Conservation (phyloP, 2,329 filamentous ascomycete genomes). For the Fonsecaea pugnacius region DNA sequence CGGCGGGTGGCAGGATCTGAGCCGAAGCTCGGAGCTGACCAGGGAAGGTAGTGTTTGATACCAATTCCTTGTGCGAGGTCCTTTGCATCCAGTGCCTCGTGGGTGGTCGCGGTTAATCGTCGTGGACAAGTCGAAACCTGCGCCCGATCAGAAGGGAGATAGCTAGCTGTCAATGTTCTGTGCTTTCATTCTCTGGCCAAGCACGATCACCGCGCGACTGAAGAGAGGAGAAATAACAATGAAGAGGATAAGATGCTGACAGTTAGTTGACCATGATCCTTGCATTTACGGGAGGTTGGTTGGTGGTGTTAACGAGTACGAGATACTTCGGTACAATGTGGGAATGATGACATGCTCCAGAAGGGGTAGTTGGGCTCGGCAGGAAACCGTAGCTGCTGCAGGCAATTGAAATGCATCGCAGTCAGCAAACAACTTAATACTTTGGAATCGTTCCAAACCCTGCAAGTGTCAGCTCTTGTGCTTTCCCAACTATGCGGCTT, state of each 20-base stretch:
- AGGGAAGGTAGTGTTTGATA: conserved; percentile 13
- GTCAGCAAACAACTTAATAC: neutral
- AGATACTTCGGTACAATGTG: neutral
- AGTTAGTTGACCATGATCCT: neutral
- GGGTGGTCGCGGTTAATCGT: conserved; percentile 6
- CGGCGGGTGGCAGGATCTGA: conserved; percentile 11
- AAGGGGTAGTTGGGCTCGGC: neutral
- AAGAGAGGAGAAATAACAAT: neutral
- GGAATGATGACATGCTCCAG: neutral
- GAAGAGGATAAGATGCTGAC: neutral
- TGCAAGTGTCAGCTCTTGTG: neutral
- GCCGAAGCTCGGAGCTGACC: neutral
- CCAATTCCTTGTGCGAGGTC: conserved; percentile 1
- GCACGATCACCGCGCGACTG: neutral
- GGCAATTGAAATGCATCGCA: too few species aligned
- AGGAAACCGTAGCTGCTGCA: neutral
- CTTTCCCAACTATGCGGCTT: conserved; percentile 3
- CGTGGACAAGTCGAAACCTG: conserved; percentile 1
- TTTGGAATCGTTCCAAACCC: neutral
- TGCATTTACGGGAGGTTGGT: neutral
- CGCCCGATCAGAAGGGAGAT: neutral
- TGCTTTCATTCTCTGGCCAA: neutral
- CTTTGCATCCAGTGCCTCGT: neutral
- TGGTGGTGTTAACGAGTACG: too few species aligned
- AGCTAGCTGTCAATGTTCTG: neutral